A percentile compares a stretch with the other conserved stretches of the same genome.
Conservation (phyloP, 345 rosid genomes). For the Populus tremula region DNA sequence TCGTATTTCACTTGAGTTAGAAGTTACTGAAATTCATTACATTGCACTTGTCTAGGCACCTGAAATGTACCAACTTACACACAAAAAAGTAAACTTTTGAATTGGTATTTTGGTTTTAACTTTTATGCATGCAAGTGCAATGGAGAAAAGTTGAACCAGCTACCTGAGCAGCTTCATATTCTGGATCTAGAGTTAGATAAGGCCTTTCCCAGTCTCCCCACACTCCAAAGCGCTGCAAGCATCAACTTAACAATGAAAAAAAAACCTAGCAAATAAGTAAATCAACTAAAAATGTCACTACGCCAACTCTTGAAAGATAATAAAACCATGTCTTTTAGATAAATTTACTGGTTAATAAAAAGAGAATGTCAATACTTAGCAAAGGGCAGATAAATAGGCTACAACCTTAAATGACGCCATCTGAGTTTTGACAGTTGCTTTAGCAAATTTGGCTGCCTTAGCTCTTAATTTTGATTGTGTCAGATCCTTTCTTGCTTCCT, state of each 20-base stretch:
- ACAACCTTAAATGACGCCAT: slow-evolving; percentile 91
- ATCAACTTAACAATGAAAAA: background rate
- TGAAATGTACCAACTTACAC: background rate
- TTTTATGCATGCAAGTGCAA: slow-evolving; percentile 5
- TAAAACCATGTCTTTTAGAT: background rate
- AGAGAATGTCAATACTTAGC: background rate
- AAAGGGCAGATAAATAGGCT: background rate
- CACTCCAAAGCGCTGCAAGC: slow-evolving; percentile 83
- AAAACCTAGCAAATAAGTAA: background rate
- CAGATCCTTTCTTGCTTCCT: slow-evolving; percentile 77
- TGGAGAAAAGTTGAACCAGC: slow-evolving; percentile 25
- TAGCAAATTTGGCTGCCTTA: slow-evolving; percentile 90
- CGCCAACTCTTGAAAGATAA: background rate
- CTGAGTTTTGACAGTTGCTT: slow-evolving; percentile 88
- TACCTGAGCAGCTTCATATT: slow-evolving; percentile 97
- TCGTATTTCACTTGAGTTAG: background rate
- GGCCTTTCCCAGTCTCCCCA: slow-evolving; percentile 94
- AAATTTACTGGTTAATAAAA: background rate
- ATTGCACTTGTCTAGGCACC: background rate
- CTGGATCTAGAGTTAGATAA: slow-evolving; percentile 91
- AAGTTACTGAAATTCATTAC: background rate
- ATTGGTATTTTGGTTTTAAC: background rate
- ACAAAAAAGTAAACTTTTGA: background rate
- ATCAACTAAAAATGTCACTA: background rate
- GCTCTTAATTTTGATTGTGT: slow-evolving; percentile 81